Conservation (phyloP, 441 rosid genomes). For the Theobroma grandiflorum region DNA sequence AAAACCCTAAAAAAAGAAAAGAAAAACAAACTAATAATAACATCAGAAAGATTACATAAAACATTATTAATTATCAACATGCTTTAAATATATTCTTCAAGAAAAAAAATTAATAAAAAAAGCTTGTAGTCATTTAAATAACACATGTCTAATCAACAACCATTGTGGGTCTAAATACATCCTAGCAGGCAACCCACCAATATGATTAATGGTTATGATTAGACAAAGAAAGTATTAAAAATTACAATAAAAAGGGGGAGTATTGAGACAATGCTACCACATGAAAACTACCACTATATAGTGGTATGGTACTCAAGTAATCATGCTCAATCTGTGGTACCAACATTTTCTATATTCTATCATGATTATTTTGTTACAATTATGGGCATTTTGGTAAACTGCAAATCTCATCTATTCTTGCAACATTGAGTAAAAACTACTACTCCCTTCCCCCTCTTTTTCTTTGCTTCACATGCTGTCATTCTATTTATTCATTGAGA, state of each 20-base stretch:
- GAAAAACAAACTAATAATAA: background rate
- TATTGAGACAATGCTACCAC: background rate
- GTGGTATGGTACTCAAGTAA: slow-evolving; percentile 16
- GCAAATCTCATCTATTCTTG: background rate
- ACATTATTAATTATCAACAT: background rate
- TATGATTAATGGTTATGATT: slow-evolving; percentile 29
- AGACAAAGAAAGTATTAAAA: background rate
- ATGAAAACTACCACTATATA: background rate
- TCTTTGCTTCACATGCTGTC: slow-evolving; percentile 56
- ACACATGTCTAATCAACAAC: slow-evolving; percentile 14
- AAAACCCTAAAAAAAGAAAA: background rate
- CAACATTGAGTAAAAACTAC: slow-evolving; percentile 31
- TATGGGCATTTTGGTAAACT: slow-evolving; percentile 53
- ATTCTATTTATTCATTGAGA: slow-evolving; percentile 44
- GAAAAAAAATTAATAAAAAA: too few relatives aligned
- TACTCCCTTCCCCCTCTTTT: slow-evolving; percentile 23
- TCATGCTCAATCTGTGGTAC: slow-evolving; percentile 28
- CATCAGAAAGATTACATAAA: background rate
- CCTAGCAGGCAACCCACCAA: slow-evolving; percentile 20
- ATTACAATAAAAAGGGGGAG: background rate
- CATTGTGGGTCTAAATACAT: slow-evolving; percentile 19
- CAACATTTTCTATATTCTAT: slow-evolving; percentile 5
- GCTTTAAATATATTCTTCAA: background rate
- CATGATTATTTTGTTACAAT: slow-evolving; percentile 21
- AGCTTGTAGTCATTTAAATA: background rate